Base-by-base conservation (phyloP, 805 yeast genomes). In the Wickerhamiella alocasiicola region DNA sequence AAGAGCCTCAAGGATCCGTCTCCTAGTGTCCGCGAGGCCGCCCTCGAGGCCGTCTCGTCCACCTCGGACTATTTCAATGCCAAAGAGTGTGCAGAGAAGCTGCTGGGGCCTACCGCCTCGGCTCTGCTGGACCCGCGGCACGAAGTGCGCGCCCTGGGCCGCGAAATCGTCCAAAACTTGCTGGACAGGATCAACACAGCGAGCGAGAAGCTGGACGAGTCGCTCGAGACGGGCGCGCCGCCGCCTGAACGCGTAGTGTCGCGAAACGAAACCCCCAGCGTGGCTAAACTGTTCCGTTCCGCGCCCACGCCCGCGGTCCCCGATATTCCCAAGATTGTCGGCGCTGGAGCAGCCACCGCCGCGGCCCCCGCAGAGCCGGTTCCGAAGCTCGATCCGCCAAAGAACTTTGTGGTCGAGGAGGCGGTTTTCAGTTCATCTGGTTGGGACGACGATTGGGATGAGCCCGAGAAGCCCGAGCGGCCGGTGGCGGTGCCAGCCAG, bases 81-180 rank as follows among this genome's bases (percentile, higher is more conserved):
- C 0, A 80, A 74, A 12, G 78, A 83, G 32, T 78, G 84, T 42
- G 81, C 94, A 43, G 75, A 78, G 18, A 82, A 79, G 55, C 72
- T 87, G 13, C 61, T 91, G 41, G 88, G 94, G 0, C 83, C 84
- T 2, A 71, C 91, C 42, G 85, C 95, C 0, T 81, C 91, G 1
- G 74, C 91, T 1, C 63, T 88, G 42, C 68, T 88, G 54, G 97
- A 91, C 57, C 70, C 68, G 41, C 78, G 83, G 9, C 60, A 64
- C 5, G 70, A 72, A 40, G 87, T 88, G 2, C 67, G 97, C 44
- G 59, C 59, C 0, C 81, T 79, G 52, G 94, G 95, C 0, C 73
- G 73, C 49, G 59, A 66, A 33, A 70, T 84, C 0, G 76, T 88
- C 48, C 76, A 78, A 20, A 43, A 68, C 20, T 79, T 81, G 53